Base-by-base conservation (phyloP, 306 rosid genomes). In the Rosa lucieae region DNA sequence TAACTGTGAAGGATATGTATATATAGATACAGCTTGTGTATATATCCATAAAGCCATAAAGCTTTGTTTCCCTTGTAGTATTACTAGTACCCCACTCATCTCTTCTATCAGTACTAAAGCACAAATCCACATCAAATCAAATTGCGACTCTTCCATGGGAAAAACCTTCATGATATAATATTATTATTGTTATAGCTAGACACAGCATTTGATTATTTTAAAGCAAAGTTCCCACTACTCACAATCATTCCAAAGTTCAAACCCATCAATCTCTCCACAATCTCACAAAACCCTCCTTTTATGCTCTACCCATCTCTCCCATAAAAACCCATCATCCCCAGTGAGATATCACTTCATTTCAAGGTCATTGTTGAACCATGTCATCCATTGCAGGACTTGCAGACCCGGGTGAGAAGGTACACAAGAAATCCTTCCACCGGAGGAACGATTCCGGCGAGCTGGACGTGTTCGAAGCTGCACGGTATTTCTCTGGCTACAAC, bases 401-500 rank as follows among this genome's bases (percentile, higher is more conserved):
- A 61, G 86, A 88, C 78, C 82, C 88, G 44, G 93, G 75, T 15
- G 82, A 90, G 29, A 92, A 81, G 63, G 78, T 76, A 11, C 85
- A 85, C 90, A 89, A 90, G 85, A 89, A 89, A 73, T 80, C 91
- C 53, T 87, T 90, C 89, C 96, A 91, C 85, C 75, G 89, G 0
- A 78, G 94, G 76, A 88, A 89, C 55, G 93, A 89, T 39, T 95
- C 99, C 2, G 89, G 86, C 10, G 99, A 95, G 83, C 92, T 92
- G 35, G 94, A 92, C 32, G 99, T 93, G 62, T 95, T 95, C 67
- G 98, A 93, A 80, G 99, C 99, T 4, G 84, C 98, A 58, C 81
- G 91, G 73, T 95, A 95, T 67, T 95, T 95, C 93, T 95, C 99
- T 5, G 98, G 90, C 5, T 95, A 89, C 89, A 89, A 88, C 44